Base-by-base conservation (phyloP, 225 moss, liverwort and hornwort genomes). In the Marchantia paleacea region DNA sequence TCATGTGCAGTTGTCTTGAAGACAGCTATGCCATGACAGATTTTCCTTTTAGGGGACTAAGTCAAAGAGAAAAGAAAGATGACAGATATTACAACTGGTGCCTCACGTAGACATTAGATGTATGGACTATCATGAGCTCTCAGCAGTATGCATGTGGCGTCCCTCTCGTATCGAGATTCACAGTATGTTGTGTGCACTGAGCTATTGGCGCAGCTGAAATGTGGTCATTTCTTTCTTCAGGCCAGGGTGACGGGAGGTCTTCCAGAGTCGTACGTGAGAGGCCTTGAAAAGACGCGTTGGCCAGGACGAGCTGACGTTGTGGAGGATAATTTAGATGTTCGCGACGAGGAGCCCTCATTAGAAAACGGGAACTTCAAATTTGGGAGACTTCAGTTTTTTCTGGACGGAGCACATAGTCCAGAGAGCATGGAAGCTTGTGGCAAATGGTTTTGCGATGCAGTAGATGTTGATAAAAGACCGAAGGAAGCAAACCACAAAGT, bases 341-440 rank as follows among this genome's bases (percentile, higher is more conserved):
- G 61, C 12, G 80, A 78, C 48, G 69, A 80, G 54, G 77, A 84
- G 64, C 29, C 82, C 69, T 70, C 48, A 10, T 16, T 75, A 28
- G 80, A 31, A 25, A 75, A 79, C 53, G 68, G 55, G n/a, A 73
- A 77, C 39, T 50, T 64, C 52, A 72, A 69, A 70, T 88, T 91
- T 60, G 91, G 95, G 49, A 89, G 82, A 51, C 91, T 99, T 60
- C 89, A 91, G 24, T 99, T 99, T 82, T 99, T 92, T 73, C 80
- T 99, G 80, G 99, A 99, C 86, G 95, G 99, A 87, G 99, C 99
- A 19, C 99, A 99, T 66, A 99, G 95, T 83, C 99, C 99, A 25
- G 99, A 99, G 84, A 99, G 99, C 86, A 99, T 94, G 95, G 95
- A 94, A 62, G 95, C 91, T 28, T 95, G 99, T 90, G 91, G 94